Evolutionary conservation across 257 asterid species (phyloP), one percentile per base, ranked within the genome.

Genomic region (Solanum peruvianum): DNA sequence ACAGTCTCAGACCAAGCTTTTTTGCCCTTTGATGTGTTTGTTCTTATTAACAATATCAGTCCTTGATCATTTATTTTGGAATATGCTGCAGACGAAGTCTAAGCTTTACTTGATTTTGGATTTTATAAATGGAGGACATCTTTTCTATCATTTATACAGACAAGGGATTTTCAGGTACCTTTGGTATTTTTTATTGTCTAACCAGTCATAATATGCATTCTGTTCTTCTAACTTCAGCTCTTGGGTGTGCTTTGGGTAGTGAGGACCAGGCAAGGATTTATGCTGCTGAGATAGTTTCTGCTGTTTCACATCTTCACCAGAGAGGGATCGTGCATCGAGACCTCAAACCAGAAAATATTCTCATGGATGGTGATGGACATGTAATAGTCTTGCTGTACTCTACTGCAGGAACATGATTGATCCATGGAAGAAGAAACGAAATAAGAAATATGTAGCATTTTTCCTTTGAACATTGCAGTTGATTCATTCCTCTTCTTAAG

Each of bases 211-310:
- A 75, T 85, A 62, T 64, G 25, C 47, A 67, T 87, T 86, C 87
- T 2, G 87, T 81, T 81, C 87, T 66, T 73, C 88, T 89, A 81
- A 91, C 89, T 89, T 87, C 82, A 45, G 60, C 87, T 89, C 88
- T 70, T 45, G 83, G 67, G 35, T 89, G 47, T 89, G 77, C 87
- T 76, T 90, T 91, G 89, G 91, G 90, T 91, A 96, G 99, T 84
- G 99, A 96, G 98, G 99, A 94, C 25, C 99, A 96, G 92, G 99
- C 99, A 87, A 93, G 93, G 94, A 91, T 95, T 90, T 96, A 96
- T 91, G 92, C 98, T 20, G 98, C 98, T 81, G 99, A 96, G 96
- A 96, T 96, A 89, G 97, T 95, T 33, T 95, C 98, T 90, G 99
- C 99, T 86, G 99, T 95, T 89, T 92, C 99, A 45, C 99, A 96